phyloP scores from a whole-genome alignment of 352 stramenopile genomes.

The Pythium aristosporum region DNA sequence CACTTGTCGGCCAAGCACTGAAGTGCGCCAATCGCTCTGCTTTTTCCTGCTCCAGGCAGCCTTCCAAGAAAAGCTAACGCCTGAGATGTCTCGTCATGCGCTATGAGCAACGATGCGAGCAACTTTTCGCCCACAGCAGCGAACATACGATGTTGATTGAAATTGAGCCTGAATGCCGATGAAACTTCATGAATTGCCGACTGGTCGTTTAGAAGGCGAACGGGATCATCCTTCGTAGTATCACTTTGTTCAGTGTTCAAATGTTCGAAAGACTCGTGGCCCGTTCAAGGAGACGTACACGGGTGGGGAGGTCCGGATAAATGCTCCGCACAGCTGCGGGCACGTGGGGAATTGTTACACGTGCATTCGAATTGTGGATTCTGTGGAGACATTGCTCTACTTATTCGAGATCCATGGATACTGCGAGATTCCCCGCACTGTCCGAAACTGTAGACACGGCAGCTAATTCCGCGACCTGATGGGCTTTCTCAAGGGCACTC shows the following conservation, averaged over 20 bases:
- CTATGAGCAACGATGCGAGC: background rate
- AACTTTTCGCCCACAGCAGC: background rate
- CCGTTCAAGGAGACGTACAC: background rate
- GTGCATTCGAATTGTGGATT: background rate
- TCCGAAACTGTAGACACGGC: background rate
- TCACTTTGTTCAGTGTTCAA: too few species aligned
- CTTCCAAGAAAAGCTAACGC: constrained; percentile 15
- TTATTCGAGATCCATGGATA: background rate
- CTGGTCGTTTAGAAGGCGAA: background rate
- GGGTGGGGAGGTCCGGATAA: background rate
- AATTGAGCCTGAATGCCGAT: background rate
- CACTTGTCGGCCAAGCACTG: constrained; percentile 17
- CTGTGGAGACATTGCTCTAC: background rate
- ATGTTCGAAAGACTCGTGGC: background rate
- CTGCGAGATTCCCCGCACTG: background rate
- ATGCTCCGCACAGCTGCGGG: too few species aligned
- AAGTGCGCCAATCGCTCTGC: constrained; percentile 17
- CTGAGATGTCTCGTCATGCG: background rate
- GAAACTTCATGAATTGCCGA: background rate
- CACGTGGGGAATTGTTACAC: background rate
- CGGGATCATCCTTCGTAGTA: background rate
- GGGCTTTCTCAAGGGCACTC: background rate
- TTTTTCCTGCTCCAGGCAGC: constrained; percentile 27
- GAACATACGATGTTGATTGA: constrained; percentile 5
- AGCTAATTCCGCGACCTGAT: background rate